These are phyloP conservation scores for Rhizopogon vinicolor DNA, from an alignment of 768 basidiomycete genomes.

Conservation along the genomic window DNA sequence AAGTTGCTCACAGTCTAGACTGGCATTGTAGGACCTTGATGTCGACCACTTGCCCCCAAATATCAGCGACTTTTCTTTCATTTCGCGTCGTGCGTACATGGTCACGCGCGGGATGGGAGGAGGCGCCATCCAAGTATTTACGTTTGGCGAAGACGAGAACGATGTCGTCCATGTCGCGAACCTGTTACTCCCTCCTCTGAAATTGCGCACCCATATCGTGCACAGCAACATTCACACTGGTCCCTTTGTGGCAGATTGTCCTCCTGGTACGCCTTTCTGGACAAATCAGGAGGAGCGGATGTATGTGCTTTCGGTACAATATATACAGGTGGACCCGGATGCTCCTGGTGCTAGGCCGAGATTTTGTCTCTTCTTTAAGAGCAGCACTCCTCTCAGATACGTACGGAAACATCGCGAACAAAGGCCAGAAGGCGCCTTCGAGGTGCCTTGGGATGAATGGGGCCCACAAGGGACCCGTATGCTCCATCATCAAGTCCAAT, in stretches of 20 bases:
- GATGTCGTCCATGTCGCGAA: slow-evolving; percentile 15
- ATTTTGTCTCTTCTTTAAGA: slow-evolving; percentile 29
- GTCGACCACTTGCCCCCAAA: slow-evolving; percentile 17
- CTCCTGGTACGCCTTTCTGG: slow-evolving; percentile 17
- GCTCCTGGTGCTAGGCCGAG: slow-evolving; percentile 6
- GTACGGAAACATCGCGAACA: slow-evolving; percentile 2
- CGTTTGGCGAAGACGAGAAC: slow-evolving; percentile 21
- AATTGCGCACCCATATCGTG: slow-evolving; percentile 7
- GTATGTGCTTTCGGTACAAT: slow-evolving; percentile 21
- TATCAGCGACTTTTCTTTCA: slow-evolving; percentile 43
- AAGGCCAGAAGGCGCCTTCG: background rate
- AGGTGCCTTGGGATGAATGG: slow-evolving; percentile 35
- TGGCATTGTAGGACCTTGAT: slow-evolving; percentile 24
- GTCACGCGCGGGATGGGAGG: slow-evolving; percentile 28
- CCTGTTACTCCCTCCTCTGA: slow-evolving; percentile 11
- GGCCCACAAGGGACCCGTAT: slow-evolving; percentile 31
- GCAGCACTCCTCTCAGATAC: slow-evolving; percentile 21
- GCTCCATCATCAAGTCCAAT: slow-evolving; percentile 20
- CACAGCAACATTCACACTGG: slow-evolving; percentile 27
- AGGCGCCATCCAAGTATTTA: slow-evolving; percentile 41
- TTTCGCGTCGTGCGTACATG: slow-evolving; percentile 39
- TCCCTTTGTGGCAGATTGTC: slow-evolving; percentile 25
- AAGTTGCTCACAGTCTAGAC: background rate
- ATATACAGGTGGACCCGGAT: slow-evolving; percentile 3
- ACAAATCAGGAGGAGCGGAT: slow-evolving; percentile 21